These are phyloP conservation scores for Euclidium syriacum DNA, from an alignment of 345 rosid species.

Conservation along the genomic window DNA sequence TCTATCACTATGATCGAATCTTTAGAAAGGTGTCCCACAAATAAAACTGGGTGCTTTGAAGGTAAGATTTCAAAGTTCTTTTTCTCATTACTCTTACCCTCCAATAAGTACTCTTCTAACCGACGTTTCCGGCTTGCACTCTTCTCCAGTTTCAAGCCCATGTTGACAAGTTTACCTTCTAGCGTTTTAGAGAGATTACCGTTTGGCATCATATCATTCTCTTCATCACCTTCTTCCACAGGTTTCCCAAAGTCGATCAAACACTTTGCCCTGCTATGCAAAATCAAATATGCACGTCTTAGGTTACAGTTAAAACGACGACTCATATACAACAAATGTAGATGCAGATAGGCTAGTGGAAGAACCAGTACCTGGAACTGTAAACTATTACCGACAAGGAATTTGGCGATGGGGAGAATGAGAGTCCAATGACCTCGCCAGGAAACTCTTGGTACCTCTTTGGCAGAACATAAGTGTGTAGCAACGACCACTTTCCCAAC, in stretches of 20 bases:
- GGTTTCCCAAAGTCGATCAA: slow-evolving; percentile 74
- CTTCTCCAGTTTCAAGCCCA: slow-evolving; percentile 26
- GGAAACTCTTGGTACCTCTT: slow-evolving; percentile 91
- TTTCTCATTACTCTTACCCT: slow-evolving; percentile 43
- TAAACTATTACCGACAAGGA: slow-evolving; percentile 61
- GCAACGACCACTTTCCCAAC: slow-evolving; percentile 84
- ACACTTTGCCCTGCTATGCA: slow-evolving; percentile 77
- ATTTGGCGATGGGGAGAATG: slow-evolving; percentile 57
- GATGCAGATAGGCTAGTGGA: neutral
- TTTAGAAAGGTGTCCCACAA: slow-evolving; percentile 74
- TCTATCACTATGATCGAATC: slow-evolving; percentile 70
- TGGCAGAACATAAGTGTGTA: slow-evolving; percentile 54
- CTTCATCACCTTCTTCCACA: slow-evolving; percentile 60
- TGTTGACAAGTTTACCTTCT: slow-evolving; percentile 35
- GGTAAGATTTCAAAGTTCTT: slow-evolving; percentile 75
- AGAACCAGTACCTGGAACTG: slow-evolving; percentile 67
- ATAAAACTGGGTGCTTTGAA: slow-evolving; percentile 83
- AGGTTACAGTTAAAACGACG: neutral
- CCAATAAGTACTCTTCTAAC: slow-evolving; percentile 41
- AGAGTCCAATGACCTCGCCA: slow-evolving; percentile 87
- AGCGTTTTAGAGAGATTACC: slow-evolving; percentile 43
- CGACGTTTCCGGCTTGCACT: slow-evolving; percentile 38
- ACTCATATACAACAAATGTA: neutral
- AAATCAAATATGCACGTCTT: neutral
- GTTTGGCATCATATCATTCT: slow-evolving; percentile 40